phyloP scores from a whole-genome alignment of 495 filamentous ascomycete species.

The Xylaria scruposa region DNA sequence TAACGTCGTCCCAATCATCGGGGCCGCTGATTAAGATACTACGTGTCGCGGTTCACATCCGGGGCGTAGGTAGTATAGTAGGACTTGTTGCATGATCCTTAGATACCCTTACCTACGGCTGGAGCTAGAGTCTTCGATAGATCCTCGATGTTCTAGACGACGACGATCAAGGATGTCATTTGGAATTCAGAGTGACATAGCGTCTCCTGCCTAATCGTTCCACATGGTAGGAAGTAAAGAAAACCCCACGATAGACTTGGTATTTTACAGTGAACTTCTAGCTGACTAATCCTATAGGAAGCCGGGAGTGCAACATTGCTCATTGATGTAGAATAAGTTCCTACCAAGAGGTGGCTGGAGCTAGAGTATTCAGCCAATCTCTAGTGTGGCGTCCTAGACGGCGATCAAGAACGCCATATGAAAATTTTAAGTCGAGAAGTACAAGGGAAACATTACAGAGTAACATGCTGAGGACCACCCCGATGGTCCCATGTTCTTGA shows the following conservation, averaged over 20 bases:
- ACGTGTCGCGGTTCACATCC: constrained; percentile 2
- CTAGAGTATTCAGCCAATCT: not conserved
- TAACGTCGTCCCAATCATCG: constrained; percentile 17
- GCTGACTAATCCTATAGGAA: constrained; percentile 15
- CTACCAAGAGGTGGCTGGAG: not conserved
- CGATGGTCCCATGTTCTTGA: not conserved
- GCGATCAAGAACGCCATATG: not conserved
- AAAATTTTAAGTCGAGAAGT: not conserved
- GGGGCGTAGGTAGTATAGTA: constrained; percentile 9
- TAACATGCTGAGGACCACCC: not conserved
- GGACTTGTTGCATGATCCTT: constrained; percentile 6
- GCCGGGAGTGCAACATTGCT: not conserved
- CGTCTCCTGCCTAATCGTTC: not conserved
- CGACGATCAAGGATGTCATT: not conserved
- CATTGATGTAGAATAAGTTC: not conserved
- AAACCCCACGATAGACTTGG: not conserved
- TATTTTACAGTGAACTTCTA: not conserved
- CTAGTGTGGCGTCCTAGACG: not conserved
- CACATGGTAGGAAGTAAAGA: not conserved
- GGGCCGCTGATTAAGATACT: constrained; percentile 7
- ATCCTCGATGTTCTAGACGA: not conserved
- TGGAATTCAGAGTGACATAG: not conserved
- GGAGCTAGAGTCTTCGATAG: not conserved
- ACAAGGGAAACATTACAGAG: not conserved
- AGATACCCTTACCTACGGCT: not conserved